Conservation (phyloP, 768 basidiomycete species). For the Leccinellum rugosiceps region DNA sequence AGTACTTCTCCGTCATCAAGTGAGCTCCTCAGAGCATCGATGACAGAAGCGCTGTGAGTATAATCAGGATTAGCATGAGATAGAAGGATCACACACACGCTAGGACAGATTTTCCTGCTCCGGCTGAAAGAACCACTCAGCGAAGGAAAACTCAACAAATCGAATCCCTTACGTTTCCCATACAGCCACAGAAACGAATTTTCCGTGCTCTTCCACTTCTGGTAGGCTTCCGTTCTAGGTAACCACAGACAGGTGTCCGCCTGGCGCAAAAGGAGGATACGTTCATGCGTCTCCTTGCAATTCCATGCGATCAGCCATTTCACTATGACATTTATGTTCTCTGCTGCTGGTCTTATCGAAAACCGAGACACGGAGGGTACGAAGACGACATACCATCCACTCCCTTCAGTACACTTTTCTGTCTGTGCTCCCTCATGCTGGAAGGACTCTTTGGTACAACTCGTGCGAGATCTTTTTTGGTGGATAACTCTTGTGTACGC, state of each 20-base stretch:
- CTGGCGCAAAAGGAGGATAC: not conserved
- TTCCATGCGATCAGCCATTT: slow-evolving; percentile 5
- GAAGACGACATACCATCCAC: not conserved
- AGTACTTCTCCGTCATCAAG: slow-evolving; percentile 1
- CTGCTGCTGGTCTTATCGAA: not conserved
- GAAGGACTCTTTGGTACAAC: not conserved
- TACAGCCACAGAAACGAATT: slow-evolving; percentile 10
- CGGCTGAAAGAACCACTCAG: slow-evolving; percentile 1
- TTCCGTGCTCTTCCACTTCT: not conserved
- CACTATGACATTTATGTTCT: slow-evolving; percentile 1
- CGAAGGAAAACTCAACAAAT: not conserved
- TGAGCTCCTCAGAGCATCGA: not conserved
- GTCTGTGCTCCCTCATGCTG: not conserved
- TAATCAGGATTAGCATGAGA: not conserved
- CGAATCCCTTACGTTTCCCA: slow-evolving; percentile 6
- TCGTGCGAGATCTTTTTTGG: not conserved
- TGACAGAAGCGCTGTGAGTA: slow-evolving; percentile 11
- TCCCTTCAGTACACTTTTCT: not conserved
- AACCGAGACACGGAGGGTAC: not conserved
- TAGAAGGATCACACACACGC: not conserved
- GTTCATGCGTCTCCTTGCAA: slow-evolving; percentile 2
- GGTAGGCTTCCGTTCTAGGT: not conserved
- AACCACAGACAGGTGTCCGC: slow-evolving; percentile 14
- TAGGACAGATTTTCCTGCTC: slow-evolving; percentile 16
- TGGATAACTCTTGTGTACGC: not conserved